Base-by-base conservation (phyloP, 164 flowering plant genomes). In the Annona cherimola region DNA sequence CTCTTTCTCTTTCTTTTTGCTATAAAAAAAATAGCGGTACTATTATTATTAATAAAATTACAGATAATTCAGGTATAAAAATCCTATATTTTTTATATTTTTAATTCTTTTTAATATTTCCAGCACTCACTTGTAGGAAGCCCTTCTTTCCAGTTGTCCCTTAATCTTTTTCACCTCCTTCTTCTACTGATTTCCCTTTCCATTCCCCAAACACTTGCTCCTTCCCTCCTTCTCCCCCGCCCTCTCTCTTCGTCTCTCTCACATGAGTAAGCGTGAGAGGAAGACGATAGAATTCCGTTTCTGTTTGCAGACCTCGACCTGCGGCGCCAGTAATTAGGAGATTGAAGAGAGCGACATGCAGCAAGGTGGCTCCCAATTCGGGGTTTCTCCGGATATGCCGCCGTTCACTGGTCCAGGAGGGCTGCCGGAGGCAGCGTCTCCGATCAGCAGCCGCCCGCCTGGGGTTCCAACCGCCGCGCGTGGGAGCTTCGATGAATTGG, bases 361-460 rank as follows among this genome's bases (percentile, higher is more conserved):
- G 76, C 84, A 79, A 72, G 80, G 84, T 68, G 86, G 85, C 75
- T 73, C 88, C 74, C 85, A 76, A 73, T 82, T 76, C 59, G 79
- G 80, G 46, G 78, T 82, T 66, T 63, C 84, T 50, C 71, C 81
- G 57, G 82, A 83, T 66, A 79, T 79, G 78, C 43, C 79, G 62
- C 67, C 77, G 41, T 69, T 74, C 73, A 11, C 72, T 44, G 72
- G 74, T 61, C 66, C 72, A 45, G 75, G 71, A 65, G 72, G 63
- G 59, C 68, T 79, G 61, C 79, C 75, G 3, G 84, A 82, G 73
- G 78, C 75, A 5, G 84, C 84, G 0, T 82, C 85, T 0, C 85
- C 85, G 39, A 80, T 82, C 44, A 85, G 85, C 60, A 79, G 85
- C 71, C 74, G 87, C n/a, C 89, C 89, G 1, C 89, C 88, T 4